These are phyloP conservation scores for Malassezia arunalokei DNA, from an alignment of 1,284 basidiomycete species.

Conservation along the genomic window DNA sequence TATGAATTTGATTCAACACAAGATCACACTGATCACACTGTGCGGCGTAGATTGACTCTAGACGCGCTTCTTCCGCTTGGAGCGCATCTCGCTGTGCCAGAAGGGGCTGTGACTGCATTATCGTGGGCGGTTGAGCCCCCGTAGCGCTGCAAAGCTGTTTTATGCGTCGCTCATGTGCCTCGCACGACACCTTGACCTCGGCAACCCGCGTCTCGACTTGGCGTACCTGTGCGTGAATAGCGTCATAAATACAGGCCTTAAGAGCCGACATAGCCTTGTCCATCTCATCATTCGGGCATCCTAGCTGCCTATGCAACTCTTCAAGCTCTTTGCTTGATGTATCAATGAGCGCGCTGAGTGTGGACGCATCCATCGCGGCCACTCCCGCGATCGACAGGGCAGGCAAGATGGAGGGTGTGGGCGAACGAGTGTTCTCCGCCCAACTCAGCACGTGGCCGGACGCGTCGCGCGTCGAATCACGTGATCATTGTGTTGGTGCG, in stretches of 20 bases:
- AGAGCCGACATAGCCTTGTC: constrained; percentile 29
- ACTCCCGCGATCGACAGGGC: background rate
- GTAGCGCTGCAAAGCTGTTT: constrained; percentile 14
- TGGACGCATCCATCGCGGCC: constrained; percentile 30
- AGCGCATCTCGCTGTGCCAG: constrained; percentile 10
- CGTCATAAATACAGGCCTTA: constrained; percentile 30
- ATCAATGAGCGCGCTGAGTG: constrained; percentile 28
- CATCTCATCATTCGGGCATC: constrained; percentile 28
- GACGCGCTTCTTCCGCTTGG: constrained; percentile 8
- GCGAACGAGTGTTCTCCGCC: background rate
- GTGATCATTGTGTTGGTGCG: background rate
- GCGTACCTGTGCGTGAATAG: constrained; percentile 35
- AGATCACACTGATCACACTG: constrained; percentile 6
- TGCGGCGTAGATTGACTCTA: constrained; percentile 10
- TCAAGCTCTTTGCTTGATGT: constrained; percentile 29
- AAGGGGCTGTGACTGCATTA: constrained; percentile 7
- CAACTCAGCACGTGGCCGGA: constrained; percentile 3
- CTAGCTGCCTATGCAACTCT: constrained; percentile 30
- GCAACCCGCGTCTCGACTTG: constrained; percentile 28
- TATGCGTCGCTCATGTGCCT: constrained; percentile 15
- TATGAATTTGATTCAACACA: background rate
- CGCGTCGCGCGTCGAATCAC: background rate
- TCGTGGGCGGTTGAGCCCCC: background rate
- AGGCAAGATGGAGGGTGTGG: background rate
- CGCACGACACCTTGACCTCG: constrained; percentile 22